Evolutionary conservation across 306 rosid genomes (phyloP).

Genomic region (Cajanus cajan): DNA sequence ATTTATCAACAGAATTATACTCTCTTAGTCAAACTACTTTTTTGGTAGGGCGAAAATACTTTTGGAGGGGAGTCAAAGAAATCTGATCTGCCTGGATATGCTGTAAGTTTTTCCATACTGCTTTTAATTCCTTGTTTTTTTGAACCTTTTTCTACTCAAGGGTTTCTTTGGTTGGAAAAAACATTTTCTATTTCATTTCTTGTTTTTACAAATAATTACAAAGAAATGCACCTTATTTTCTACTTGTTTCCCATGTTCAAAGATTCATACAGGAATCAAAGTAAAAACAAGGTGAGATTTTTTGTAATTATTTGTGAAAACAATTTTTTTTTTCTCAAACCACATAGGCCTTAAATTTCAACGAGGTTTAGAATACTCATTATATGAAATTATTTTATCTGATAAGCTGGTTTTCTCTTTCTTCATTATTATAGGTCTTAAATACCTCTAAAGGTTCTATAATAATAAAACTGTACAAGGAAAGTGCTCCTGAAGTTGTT

Average conservation of each 20-base stretch:
- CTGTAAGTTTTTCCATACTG: conserved; percentile 46
- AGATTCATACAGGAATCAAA: not conserved
- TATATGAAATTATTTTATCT: conserved; percentile 18
- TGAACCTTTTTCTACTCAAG: conserved; percentile 8
- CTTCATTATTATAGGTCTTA: conserved; percentile 48
- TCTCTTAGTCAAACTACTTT: conserved; percentile 17
- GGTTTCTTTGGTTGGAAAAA: not conserved
- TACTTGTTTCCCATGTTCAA: not conserved
- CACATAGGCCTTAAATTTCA: not conserved
- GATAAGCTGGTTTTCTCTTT: conserved; percentile 5
- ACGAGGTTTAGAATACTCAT: not conserved
- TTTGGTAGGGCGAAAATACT: conserved; percentile 46
- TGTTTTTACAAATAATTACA: not conserved
- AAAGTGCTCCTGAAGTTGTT: conserved; percentile 91
- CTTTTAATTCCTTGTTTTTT: conserved; percentile 13
- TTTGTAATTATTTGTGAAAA: not conserved
- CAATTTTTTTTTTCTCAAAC: not conserved
- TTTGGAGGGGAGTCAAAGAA: conserved; percentile 50
- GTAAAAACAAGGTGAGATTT: not conserved
- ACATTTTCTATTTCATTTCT: not conserved
- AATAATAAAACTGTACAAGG: conserved; percentile 71
- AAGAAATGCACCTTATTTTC: not conserved
- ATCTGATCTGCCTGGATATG: conserved; percentile 68
- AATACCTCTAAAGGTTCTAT: conserved; percentile 88
- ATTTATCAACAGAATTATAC: not conserved